Evolutionary conservation across 1,284 basidiomycete genomes (phyloP).

Genomic region (Agroathelia rolfsii): DNA sequence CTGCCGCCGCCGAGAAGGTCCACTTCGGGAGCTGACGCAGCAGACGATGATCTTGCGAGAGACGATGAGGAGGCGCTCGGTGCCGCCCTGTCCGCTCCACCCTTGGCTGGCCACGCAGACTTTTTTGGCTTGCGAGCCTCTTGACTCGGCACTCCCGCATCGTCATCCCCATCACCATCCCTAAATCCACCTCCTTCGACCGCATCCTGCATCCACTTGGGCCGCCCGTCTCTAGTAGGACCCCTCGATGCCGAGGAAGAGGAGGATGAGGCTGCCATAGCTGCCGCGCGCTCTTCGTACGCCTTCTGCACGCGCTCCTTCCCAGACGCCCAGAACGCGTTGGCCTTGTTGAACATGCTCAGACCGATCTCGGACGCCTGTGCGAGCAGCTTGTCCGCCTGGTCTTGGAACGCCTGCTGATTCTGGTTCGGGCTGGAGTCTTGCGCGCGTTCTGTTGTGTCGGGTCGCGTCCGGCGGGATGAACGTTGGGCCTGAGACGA

Average conservation of each 20-base stretch:
- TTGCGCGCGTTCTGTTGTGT: too few species aligned
- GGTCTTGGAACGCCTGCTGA: slow-evolving; percentile 45
- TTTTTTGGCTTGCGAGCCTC: slow-evolving; percentile 11
- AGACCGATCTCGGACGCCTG: slow-evolving; percentile 85
- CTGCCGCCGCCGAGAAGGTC: too few species aligned
- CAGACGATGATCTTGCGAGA: too few species aligned
- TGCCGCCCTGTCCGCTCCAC: too few species aligned
- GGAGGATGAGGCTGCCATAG: too few species aligned
- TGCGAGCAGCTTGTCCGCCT: slow-evolving; percentile 73
- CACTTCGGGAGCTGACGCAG: too few species aligned
- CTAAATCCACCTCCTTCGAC: slow-evolving; percentile 26
- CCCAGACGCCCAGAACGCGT: slow-evolving; percentile 78
- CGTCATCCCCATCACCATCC: slow-evolving; percentile 36
- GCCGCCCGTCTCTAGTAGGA: slow-evolving; percentile 36
- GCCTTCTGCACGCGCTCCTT: slow-evolving; percentile 77
- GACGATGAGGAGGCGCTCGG: too few species aligned
- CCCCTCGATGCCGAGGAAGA: too few species aligned
- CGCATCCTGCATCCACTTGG: slow-evolving; percentile 80
- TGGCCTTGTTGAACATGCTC: slow-evolving; percentile 77
- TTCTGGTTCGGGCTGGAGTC: slow-evolving; percentile 7
- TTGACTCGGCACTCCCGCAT: slow-evolving; percentile 14
- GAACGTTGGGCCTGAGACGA: slow-evolving; percentile 6
- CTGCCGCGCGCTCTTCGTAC: slow-evolving; percentile 61
- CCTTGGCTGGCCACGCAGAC: too few species aligned
- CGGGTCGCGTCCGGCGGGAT: too few species aligned